Percentiles rank a stretch among this genome's conserved stretches.
phyloP scores from a whole-genome alignment of 805 yeast genomes.

The Yarrowia divulgata region DNA sequence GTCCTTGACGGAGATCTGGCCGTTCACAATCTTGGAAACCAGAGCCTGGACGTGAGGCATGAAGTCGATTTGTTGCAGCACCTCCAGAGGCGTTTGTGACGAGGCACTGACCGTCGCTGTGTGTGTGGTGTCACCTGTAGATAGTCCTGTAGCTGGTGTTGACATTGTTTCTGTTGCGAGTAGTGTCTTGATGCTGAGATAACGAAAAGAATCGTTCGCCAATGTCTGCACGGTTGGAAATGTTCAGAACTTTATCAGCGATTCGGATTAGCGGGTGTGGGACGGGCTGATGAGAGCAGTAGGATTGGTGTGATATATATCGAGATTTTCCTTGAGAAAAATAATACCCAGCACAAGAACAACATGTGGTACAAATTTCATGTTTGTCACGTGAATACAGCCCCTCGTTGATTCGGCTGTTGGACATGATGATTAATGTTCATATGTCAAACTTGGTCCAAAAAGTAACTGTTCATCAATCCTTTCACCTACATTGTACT shows the following conservation, averaged over 20 bases:
- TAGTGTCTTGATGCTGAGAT: neutral
- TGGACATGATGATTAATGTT: neutral
- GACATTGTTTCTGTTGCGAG: slow-evolving; percentile 1
- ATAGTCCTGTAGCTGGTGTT: slow-evolving; percentile 17
- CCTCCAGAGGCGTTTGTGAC: slow-evolving; percentile 40
- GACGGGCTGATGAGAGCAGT: neutral
- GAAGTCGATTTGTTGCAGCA: slow-evolving; percentile 45
- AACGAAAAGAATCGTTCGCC: neutral
- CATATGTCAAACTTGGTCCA: neutral
- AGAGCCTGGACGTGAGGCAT: slow-evolving; percentile 46
- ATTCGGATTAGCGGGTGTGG: neutral
- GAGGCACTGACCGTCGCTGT: slow-evolving; percentile 15
- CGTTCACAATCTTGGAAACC: slow-evolving; percentile 43
- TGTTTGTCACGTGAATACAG: no score
- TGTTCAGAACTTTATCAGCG: slow-evolving; percentile 14
- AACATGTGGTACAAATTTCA: no score
- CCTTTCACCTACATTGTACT: neutral
- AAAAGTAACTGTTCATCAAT: neutral
- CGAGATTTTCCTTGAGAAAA: no score
- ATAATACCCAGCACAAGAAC: no score
- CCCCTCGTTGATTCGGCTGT: no score
- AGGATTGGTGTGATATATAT: no score
- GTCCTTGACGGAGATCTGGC: slow-evolving; percentile 46
- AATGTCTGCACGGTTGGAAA: neutral
- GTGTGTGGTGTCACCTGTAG: slow-evolving; percentile 28